Percentiles rank a stretch among this genome's conserved stretches.
These are phyloP conservation scores for Serendipita sp. DNA, from an alignment of 768 basidiomycete genomes.

Conservation along the genomic window DNA sequence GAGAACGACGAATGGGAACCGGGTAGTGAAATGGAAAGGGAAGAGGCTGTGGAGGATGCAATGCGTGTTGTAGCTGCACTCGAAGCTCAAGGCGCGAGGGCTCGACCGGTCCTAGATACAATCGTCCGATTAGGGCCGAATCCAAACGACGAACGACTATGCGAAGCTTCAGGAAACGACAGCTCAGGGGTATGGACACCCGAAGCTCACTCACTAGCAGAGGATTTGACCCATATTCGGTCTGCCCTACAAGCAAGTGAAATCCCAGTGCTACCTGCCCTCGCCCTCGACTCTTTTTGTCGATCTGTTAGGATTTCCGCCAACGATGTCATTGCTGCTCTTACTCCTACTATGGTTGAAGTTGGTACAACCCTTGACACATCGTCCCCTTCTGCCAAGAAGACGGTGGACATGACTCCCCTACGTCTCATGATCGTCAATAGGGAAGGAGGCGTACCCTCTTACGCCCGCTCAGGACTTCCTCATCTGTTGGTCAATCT, in stretches of 20 bases:
- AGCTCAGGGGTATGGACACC: constrained; percentile 23
- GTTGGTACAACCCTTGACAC: constrained; percentile 30
- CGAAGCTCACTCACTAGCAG: constrained; percentile 64
- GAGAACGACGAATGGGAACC: constrained; percentile 65
- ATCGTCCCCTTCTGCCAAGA: constrained; percentile 18
- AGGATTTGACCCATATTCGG: constrained; percentile 69
- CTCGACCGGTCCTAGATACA: constrained; percentile 77
- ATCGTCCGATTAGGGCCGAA: constrained; percentile 73
- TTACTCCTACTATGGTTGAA: constrained; percentile 69
- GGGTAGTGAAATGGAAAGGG: constrained; percentile 55
- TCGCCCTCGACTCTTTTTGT: constrained; percentile 83
- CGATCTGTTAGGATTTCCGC: constrained; percentile 72
- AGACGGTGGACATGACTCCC: constrained; percentile 67
- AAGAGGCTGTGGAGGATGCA: constrained; percentile 55
- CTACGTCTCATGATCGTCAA: constrained; percentile 96
- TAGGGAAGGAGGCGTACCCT: constrained; percentile 89
- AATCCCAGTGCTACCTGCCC: constrained; percentile 88
- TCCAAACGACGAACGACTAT: constrained; percentile 23
- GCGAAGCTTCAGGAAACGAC: constrained; percentile 17
- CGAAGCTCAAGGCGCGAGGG: constrained; percentile 69
- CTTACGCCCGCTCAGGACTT: constrained; percentile 85
- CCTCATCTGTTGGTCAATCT: constrained; percentile 96
- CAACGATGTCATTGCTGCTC: constrained; percentile 75
- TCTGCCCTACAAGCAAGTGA: constrained; percentile 85
- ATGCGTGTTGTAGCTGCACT: constrained; percentile 72